A percentile compares a stretch with the other conserved stretches of the same genome.
Conservation (phyloP, 73 alveolate genomes). For the Paramecium sonneborni region DNA sequence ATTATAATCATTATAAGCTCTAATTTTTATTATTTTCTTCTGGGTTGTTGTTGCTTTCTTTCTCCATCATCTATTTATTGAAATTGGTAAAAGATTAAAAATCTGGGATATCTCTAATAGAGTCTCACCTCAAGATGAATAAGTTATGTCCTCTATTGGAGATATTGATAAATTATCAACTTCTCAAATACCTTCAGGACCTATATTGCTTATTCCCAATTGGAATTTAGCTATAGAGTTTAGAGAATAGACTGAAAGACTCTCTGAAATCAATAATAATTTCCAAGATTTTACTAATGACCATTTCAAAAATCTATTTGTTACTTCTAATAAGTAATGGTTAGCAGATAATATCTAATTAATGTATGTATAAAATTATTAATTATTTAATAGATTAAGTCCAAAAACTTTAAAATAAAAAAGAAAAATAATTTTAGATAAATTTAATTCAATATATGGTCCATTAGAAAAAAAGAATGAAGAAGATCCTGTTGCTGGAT, state of each 20-base stretch:
- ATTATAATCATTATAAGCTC: neutral
- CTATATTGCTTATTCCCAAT: neutral
- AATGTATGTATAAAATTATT: neutral
- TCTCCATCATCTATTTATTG: neutral
- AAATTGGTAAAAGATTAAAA: neutral
- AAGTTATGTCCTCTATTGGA: neutral
- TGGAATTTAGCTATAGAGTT: conserved; percentile 4
- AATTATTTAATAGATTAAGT: neutral
- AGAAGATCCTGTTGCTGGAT: conserved; percentile 57
- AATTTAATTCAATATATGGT: conserved; percentile 34
- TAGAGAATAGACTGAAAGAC: conserved; percentile 28
- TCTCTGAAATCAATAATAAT: neutral
- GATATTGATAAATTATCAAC: neutral
- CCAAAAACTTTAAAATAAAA: conserved; percentile 26
- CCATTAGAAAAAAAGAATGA: conserved; percentile 50
- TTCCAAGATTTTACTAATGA: conserved; percentile 42
- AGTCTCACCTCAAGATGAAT: conserved; percentile 11
- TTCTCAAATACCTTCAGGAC: neutral
- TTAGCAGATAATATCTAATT: conserved; percentile 18
- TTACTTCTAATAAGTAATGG: conserved; percentile 63
- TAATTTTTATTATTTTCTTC: conserved; percentile 10
- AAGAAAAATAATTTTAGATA: conserved; percentile 10
- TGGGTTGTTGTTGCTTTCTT: conserved; percentile 20
- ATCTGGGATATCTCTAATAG: neutral
- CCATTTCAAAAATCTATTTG: conserved; percentile 43